Evolutionary conservation across 371 early-diverging fungal species (phyloP), one percentile per base, ranked within the genome.

Genomic region (Rozella allomycis): DNA sequence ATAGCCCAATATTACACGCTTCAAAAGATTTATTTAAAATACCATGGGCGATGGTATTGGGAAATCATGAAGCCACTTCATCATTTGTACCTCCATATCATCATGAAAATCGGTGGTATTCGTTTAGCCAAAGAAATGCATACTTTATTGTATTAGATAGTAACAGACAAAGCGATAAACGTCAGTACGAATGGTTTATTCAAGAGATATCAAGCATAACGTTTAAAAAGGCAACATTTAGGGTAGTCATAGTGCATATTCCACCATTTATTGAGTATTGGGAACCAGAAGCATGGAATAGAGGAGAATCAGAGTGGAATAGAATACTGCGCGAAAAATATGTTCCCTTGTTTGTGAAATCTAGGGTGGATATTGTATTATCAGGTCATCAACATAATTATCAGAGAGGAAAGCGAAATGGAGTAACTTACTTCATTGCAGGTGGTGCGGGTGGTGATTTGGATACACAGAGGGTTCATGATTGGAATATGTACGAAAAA

Each of bases 321-420:
- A 55, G 63, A 1, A 72, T 74, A 48, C 46, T 78, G 0, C 55
- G 70, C 26, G 47, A 66, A 4, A 60, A 70, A 11, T 76, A 60
- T 37, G 74, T 69, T 2, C 58, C 66, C 1, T 32, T 77, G 25
- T 74, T 78, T 45, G 64, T 67, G 29, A 36, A 61, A 35, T 45
- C 67, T 33, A 51, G 54, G 3, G 72, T 77, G 2, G 77, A 77
- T 38, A 41, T 78, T 20, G 75, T 78, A 2, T 64, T 78, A 4
- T 75, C 76, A 1, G 78, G 78, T 3, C 78, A 78, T 42, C 77
- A 78, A 37, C 78, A 78, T 39, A 78, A 78, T 35, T 78, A 78
- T 40, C 69, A 74, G 47, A 48, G 68, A 21, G 62, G 66, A 11
- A 41, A 59, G 42, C 50, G 50, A 0, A 55, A 62, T 26, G 57